A percentile compares a stretch with the other conserved stretches of the same genome.
These are phyloP conservation scores for Claviceps quebecensis DNA, from an alignment of 2,329 filamentous ascomycete genomes.

Conservation along the genomic window DNA sequence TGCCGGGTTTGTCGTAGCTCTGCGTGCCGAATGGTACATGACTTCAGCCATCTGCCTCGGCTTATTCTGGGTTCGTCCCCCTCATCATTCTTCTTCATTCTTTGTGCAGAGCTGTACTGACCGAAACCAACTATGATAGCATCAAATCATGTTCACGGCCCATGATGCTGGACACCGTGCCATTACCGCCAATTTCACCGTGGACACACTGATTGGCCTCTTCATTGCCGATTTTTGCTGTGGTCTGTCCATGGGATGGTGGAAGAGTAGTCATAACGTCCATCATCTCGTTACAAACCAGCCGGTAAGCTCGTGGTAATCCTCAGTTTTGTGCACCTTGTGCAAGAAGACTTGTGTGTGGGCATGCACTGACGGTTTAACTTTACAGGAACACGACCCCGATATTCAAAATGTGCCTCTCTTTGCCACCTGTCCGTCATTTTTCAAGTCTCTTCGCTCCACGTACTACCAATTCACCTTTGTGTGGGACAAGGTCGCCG, in stretches of 20 bases:
- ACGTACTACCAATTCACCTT: slow-evolving; percentile 54
- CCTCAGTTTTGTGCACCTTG: not conserved
- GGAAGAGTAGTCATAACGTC: slow-evolving; percentile 56
- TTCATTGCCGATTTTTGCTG: slow-evolving; percentile 53
- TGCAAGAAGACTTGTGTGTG: not conserved
- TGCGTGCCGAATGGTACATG: slow-evolving; percentile 40
- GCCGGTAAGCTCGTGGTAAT: slow-evolving; percentile 21
- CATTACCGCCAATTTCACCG: slow-evolving; percentile 44
- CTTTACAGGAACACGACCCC: slow-evolving; percentile 36
- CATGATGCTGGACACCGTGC: slow-evolving; percentile 52
- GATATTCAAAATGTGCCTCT: slow-evolving; percentile 55
- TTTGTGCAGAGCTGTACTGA: slow-evolving; percentile 6
- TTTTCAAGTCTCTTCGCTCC: slow-evolving; percentile 49
- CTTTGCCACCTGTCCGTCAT: slow-evolving; percentile 52
- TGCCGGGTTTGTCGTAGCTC: slow-evolving; percentile 26
- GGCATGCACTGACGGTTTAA: not conserved
- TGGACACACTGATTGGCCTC: slow-evolving; percentile 46
- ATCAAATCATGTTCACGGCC: slow-evolving; percentile 55
- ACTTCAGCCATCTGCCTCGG: slow-evolving; percentile 45
- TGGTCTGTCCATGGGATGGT: slow-evolving; percentile 53
- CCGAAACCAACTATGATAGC: slow-evolving; percentile 22
- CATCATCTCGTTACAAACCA: slow-evolving; percentile 54
- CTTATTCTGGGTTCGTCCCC: slow-evolving; percentile 41
- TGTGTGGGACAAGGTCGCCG: slow-evolving; percentile 46
- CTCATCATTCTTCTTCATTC: not conserved